Percentiles rank a stretch among this genome's conserved stretches.
Conservation (phyloP, 2,329 filamentous ascomycete species). For the Chrysoporthe deuterocubensis region DNA sequence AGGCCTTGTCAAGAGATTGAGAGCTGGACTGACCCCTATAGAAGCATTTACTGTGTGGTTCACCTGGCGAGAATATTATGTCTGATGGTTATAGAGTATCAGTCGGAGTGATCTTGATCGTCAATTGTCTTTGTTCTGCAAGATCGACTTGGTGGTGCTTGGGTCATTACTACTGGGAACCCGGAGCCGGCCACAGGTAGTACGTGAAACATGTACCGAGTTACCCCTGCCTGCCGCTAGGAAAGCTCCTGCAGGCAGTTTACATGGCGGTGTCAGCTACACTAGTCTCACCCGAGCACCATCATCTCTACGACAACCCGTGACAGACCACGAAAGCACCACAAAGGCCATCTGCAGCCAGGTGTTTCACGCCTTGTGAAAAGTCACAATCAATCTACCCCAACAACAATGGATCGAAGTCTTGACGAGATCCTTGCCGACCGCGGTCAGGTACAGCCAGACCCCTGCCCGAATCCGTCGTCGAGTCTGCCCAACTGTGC, state of each 20-base stretch:
- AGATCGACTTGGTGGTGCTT: too few relatives aligned
- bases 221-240: background rate
- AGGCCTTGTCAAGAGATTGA: too few relatives aligned
- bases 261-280: background rate
- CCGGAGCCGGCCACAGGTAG: background rate
- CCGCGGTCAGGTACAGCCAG: slow-evolving; percentile 35
- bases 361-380: background rate
- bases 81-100: too few relatives aligned
- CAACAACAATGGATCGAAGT: slow-evolving; percentile 52
- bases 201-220: background rate
- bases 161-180: too few relatives aligned
- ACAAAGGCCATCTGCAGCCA: background rate
- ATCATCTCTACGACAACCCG: background rate
- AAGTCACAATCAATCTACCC: background rate
- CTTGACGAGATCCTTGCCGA: slow-evolving; percentile 62
- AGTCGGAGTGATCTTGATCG: too few relatives aligned
- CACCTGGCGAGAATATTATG: too few relatives aligned
- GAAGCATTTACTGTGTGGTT: too few relatives aligned
- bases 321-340: background rate
- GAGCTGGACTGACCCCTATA: too few relatives aligned
- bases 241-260: background rate
- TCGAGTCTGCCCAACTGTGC: slow-evolving; percentile 11
- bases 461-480: background rate
- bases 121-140: too few relatives aligned
- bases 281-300: background rate